These are phyloP conservation scores for Acanthamoeba triangularis DNA, from an alignment of 208 protist genomes.

Conservation along the genomic window DNA sequence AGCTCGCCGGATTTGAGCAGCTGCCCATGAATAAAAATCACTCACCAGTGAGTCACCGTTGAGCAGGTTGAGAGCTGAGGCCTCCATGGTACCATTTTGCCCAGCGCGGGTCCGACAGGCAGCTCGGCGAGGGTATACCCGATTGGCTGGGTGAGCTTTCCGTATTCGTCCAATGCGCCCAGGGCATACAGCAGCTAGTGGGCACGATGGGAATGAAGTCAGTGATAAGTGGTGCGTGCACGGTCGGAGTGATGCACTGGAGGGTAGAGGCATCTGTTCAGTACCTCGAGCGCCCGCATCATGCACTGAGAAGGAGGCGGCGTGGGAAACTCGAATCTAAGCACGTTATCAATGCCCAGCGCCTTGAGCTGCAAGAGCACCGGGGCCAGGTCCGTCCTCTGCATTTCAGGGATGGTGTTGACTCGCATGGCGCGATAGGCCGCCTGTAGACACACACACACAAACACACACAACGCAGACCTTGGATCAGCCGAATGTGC, in stretches of 20 bases:
- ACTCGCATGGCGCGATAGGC: not conserved
- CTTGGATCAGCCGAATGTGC: slow-evolving; percentile 84
- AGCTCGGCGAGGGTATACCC: slow-evolving; percentile 92
- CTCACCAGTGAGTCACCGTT: not conserved
- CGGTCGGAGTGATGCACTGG: not conserved
- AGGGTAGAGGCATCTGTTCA: not conserved
- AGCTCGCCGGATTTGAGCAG: slow-evolving; percentile 83
- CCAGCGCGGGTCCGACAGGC: slow-evolving; percentile 90
- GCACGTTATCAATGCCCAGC: slow-evolving; percentile 92
- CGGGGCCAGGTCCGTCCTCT: slow-evolving; percentile 86
- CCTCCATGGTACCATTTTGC: slow-evolving; percentile 82
- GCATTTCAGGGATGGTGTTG: slow-evolving; percentile 64
- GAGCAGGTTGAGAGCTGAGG: not conserved
- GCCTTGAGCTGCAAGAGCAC: slow-evolving; percentile 93
- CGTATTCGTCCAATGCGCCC: slow-evolving; percentile 90
- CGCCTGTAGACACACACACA: slow-evolving; percentile 23
- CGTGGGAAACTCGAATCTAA: slow-evolving; percentile 93
- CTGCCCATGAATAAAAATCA: not conserved
- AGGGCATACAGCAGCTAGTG: slow-evolving; percentile 90
- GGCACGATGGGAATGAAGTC: not conserved
- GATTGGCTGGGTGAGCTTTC: slow-evolving; percentile 86
- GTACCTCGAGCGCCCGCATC: slow-evolving; percentile 87
- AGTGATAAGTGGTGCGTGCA: too few species aligned
- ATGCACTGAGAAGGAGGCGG: slow-evolving; percentile 88
- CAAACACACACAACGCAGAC: too few species aligned